phyloP scores from a whole-genome alignment of 2,329 filamentous ascomycete genomes.

The Ceratocystis destructans region DNA sequence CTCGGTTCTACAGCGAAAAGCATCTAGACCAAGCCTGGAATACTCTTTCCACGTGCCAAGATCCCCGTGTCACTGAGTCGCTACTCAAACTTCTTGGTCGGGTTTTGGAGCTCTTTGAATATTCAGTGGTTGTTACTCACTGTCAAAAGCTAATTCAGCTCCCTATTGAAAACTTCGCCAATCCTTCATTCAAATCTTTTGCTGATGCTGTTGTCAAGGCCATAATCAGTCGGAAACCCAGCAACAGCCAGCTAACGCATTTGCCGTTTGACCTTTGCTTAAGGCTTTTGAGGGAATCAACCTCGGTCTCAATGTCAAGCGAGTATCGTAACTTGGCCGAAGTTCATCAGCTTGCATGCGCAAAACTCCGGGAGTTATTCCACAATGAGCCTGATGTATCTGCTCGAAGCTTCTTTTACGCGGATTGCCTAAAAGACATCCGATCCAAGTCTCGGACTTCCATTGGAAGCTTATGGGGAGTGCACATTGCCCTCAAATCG shows the following conservation, averaged over 20 bases:
- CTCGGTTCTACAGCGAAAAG: constrained; percentile 52
- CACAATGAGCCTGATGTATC: constrained; percentile 37
- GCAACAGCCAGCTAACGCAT: constrained; percentile 28
- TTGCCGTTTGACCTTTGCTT: constrained; percentile 42
- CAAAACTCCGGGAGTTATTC: constrained; percentile 49
- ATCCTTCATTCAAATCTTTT: constrained; percentile 45
- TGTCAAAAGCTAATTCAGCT: constrained; percentile 56
- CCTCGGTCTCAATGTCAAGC: constrained; percentile 36
- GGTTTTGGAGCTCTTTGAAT: constrained; percentile 37
- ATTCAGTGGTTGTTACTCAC: constrained; percentile 45
- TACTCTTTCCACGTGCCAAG: constrained; percentile 65
- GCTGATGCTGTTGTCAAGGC: constrained; percentile 43
- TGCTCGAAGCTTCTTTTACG: constrained; percentile 49
- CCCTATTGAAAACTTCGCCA: constrained; percentile 46
- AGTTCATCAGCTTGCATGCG: constrained; percentile 49
- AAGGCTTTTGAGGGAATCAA: constrained; percentile 58
- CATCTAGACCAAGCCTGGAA: constrained; percentile 77
- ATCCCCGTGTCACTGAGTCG: constrained; percentile 71
- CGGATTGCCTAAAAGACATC: constrained; percentile 56
- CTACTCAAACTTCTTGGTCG: constrained; percentile 51
- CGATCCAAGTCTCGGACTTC: constrained; percentile 30
- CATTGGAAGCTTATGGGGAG: constrained; percentile 47
- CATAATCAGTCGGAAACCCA: constrained; percentile 32
- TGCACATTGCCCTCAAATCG: constrained; percentile 37
- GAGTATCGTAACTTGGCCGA: constrained; percentile 44